Conservation (phyloP, 2,329 filamentous ascomycete genomes). For the Aspergillus spinulosporus region DNA sequence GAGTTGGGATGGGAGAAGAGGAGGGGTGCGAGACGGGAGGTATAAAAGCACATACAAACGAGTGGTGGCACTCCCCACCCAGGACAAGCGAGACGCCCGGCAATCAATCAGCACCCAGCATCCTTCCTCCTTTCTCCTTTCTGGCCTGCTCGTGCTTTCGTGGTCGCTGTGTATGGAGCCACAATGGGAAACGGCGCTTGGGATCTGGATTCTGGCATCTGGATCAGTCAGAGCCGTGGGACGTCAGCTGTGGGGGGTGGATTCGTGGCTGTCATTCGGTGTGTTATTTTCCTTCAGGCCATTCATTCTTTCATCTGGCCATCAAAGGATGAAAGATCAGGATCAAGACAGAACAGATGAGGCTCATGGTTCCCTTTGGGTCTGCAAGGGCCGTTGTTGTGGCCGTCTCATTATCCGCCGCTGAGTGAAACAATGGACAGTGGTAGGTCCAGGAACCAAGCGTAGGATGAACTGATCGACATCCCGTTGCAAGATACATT, state of each 20-base stretch:
- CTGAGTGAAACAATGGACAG: background rate
- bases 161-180: background rate
- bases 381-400: no score
- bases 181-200: background rate
- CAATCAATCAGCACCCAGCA: background rate
- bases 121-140: background rate
- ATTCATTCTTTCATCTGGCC: no score
- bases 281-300: background rate
- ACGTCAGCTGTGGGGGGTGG: background rate
- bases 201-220: background rate
- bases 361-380: no score
- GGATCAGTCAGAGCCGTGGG: constrained; percentile 2
- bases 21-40: background rate
- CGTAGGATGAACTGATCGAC: no score
- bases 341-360: no score
- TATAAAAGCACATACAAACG: constrained; percentile 4
- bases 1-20: background rate
- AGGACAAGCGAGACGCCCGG: background rate
- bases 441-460: no score
- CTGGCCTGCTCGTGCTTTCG: background rate
- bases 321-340: no score
- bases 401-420: no score
- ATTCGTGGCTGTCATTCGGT: background rate
- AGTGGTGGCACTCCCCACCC: background rate
- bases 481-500: background rate